Evolutionary conservation across 768 basidiomycete species (phyloP), one percentile per base, ranked within the genome.

Genomic region (Amanita pallidorosea): DNA sequence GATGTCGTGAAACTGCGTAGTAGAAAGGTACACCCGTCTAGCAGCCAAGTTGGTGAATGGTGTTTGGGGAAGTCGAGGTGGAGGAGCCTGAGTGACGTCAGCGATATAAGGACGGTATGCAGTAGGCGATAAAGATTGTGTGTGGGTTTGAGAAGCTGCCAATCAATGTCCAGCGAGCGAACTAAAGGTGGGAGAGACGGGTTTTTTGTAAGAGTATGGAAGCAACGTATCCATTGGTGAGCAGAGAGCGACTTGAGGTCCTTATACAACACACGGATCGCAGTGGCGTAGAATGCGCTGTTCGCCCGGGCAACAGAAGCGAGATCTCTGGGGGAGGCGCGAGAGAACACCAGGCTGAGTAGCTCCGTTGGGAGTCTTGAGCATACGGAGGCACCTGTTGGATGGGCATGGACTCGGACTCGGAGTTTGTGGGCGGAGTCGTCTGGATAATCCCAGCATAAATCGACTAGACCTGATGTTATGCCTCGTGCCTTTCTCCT

Each of bases 1-100:
- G 80, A 78, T 0, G 79, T 81, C 8, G 74, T 69, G 56, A 83
- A 70, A 0, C 65, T 57, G n/a, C 59, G 56, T 27, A 85, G 69
- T 5, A 63, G 61, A 55, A 79, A 76, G 8, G 67, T 53, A 58
- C 70, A 70, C 6, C 62, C 65, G 5, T 65, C 57, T 41, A 81
- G 70, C 27, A 81, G 64, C 77, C 79, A 80, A 3, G 70, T 63
- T 2, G 75, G 67, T 4, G 65, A 63, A 47, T 68, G 63, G 25
- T 51, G 41, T 49, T 61, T 67, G 13, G 58, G 77, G 58, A 82
- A 67, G 49, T 83, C 80, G 55, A 84, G 67, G 36, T 61, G 61
- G 35, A 83, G 72, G 27, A 65, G 56, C 31, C 59, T 54, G 22
- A 83, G 71, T 42, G 56, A 54, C 25, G 58, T 53, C 42, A 77